A percentile compares a stretch with the other conserved stretches of the same genome.
Evolutionary conservation across 208 protist species (phyloP).

Genomic region (Trypanosoma vivax): DNA sequence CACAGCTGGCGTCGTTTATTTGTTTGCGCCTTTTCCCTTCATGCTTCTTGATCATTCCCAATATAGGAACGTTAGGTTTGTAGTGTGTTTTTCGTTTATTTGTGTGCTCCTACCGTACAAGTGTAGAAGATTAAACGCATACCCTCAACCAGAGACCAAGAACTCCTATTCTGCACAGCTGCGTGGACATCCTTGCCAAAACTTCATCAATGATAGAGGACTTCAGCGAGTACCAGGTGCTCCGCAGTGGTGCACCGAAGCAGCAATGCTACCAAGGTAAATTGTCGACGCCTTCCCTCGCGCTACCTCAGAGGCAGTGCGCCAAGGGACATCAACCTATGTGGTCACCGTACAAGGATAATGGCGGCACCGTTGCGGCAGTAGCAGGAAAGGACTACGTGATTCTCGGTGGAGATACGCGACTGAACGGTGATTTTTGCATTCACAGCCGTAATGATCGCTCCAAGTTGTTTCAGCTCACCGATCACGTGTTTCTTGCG

Average conservation of each 20-base stretch:
- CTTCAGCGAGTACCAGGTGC: constrained; percentile 53
- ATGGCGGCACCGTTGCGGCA: constrained; percentile 93
- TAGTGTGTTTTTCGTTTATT: no score
- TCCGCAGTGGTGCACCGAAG: background rate
- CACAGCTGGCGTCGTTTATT: no score
- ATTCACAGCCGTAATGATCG: constrained; percentile 92
- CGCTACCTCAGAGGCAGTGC: constrained; percentile 53
- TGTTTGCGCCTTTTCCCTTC: no score
- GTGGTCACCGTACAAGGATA: constrained; percentile 92
- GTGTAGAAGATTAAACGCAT: no score
- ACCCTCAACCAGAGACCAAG: no score
- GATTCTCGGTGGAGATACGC: constrained; percentile 97
- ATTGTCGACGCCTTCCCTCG: constrained; percentile 54
- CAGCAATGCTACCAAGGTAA: constrained; percentile 68
- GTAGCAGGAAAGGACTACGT: constrained; percentile 96
- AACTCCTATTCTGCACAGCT: constrained; percentile 4
- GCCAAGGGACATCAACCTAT: constrained; percentile 53
- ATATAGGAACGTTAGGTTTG: no score
- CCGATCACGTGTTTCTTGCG: constrained; percentile 88
- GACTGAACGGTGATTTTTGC: constrained; percentile 95
- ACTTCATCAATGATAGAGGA: constrained; percentile 70
- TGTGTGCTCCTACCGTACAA: no score
- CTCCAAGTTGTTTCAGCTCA: constrained; percentile 94
- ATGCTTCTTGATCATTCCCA: no score
- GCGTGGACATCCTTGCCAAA: background rate